A percentile compares a stretch with the other conserved stretches of the same genome.
phyloP scores from a whole-genome alignment of 139 green algal species.

The Picochlorum costavermella region DNA sequence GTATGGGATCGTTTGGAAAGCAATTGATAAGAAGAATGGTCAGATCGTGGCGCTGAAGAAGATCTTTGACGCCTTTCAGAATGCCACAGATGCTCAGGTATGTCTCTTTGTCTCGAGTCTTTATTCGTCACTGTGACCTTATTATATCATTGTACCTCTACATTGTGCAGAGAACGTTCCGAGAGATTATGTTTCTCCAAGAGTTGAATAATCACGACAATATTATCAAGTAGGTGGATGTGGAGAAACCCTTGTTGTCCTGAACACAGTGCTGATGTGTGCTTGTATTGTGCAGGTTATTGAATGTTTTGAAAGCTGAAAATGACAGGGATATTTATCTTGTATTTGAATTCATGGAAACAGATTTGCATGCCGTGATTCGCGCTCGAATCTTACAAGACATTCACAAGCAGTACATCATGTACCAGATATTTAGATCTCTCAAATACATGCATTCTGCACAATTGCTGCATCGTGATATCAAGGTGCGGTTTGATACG shows the following conservation, averaged over 20 bases:
- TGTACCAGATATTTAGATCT: constrained; percentile 97
- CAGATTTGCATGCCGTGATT: constrained; percentile 90
- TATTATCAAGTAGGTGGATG: constrained; percentile 69
- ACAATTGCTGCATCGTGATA: constrained; percentile 91
- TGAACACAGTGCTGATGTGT: background rate
- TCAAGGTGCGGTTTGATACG: constrained; percentile 57
- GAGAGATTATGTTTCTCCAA: constrained; percentile 98
- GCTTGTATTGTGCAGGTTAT: constrained; percentile 51
- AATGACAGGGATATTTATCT: constrained; percentile 95
- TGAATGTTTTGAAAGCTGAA: constrained; percentile 93
- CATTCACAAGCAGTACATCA: constrained; percentile 96
- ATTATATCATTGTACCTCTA: background rate
- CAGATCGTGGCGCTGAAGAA: constrained; percentile 91
- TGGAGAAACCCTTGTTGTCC: constrained; percentile 1
- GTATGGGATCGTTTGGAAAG: constrained; percentile 97
- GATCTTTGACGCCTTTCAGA: constrained; percentile 98
- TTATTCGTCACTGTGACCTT: background rate
- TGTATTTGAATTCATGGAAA: constrained; percentile 98
- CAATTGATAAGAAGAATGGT: constrained; percentile 78
- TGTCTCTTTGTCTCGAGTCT: background rate
- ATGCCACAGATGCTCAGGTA: constrained; percentile 93
- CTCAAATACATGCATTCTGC: constrained; percentile 97
- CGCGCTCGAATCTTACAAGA: constrained; percentile 93
- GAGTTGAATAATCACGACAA: constrained; percentile 89
- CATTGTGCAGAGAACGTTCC: constrained; percentile 80